Evolutionary conservation across 2,329 filamentous ascomycete species (phyloP), one percentile per base, ranked within the genome.

Genomic region (Aspergillus spinulosporus): DNA sequence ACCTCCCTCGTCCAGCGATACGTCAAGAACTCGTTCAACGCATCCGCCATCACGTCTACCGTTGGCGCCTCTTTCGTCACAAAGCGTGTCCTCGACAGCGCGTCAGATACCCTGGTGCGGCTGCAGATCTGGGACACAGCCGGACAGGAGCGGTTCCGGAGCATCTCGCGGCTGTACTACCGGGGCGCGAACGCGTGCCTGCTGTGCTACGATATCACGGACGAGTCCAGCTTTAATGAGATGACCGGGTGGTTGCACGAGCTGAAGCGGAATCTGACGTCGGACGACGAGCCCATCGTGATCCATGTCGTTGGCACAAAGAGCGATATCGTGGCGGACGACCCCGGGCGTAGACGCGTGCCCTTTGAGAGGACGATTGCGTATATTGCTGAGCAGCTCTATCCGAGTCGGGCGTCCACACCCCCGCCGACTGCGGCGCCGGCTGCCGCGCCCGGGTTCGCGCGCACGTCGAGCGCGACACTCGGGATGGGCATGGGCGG

Each of bases 121-220:
- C 80, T 97, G 37, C 92, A 97, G 70, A 95, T 97, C 64, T 97
- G 92, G 92, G 92, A 97, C 71, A 97, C 92, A 34, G 91, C 93
- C 56, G 93, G 93, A 59, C 93, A 99, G 71, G 93, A 99, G 78
- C 86, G 93, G 55, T 99, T 97, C 74, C 86, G 93, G 66, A 92
- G 89, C 60, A 97, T 99, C 68, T 95, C 91, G 7, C 88, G 92
- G 55, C 85, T 99, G 52, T 97, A 97, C 80, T 99, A 99, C 77
- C 88, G 93, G 69, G 92, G 92, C 70, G 93, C 93, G 60, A 93
- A 96, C 70, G 92, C 92, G 57, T 94, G 90, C 67, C 90, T 97
- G 58, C 84, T 97, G 46, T 96, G 92, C 81, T 97, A 97, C 79
- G 90, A 90, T 78, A 95, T 97, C 72, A 96, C 92, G 59, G 88